Evolutionary conservation across 164 flowering plant genomes (phyloP).

Genomic region (Piper longum): DNA sequence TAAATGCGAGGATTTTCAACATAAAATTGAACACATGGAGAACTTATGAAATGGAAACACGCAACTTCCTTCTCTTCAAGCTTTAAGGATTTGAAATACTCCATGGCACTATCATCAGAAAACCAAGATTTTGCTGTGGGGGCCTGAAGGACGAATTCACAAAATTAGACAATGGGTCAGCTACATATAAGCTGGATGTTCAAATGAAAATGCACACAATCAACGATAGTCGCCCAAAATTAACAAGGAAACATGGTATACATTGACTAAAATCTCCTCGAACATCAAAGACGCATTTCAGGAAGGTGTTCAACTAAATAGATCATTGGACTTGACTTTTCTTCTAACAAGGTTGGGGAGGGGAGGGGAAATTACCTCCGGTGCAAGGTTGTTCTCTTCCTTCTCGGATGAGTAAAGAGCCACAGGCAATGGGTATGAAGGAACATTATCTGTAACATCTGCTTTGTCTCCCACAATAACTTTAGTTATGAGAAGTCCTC

Average conservation of each 20-base stretch:
- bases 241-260: not conserved
- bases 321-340: too few relatives aligned
- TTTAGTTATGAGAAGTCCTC: slow-evolving; percentile 62
- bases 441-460: slow-evolving; percentile 18
- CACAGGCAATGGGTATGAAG: slow-evolving; percentile 40
- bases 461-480: slow-evolving; percentile 38
- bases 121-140: slow-evolving; percentile 52
- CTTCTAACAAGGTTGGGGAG: not conserved
- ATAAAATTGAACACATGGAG: not conserved
- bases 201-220: too few relatives aligned
- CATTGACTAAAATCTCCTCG: not conserved
- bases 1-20: not conserved
- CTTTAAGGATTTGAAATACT: slow-evolving; percentile 65
- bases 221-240: too few relatives aligned
- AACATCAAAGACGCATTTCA: not conserved
- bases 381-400: slow-evolving; percentile 24
- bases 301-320: not conserved
- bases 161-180: too few relatives aligned
- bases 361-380: not conserved
- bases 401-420: slow-evolving; percentile 43
- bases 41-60: slow-evolving; percentile 2
- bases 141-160: slow-evolving; percentile 20
- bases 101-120: slow-evolving; percentile 46
- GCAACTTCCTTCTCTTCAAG: slow-evolving; percentile 43
- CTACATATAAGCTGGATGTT: too few relatives aligned